Evolutionary conservation across 768 basidiomycete genomes (phyloP), one percentile per base, ranked within the genome.

Genomic region (Austroboletus festivus): DNA sequence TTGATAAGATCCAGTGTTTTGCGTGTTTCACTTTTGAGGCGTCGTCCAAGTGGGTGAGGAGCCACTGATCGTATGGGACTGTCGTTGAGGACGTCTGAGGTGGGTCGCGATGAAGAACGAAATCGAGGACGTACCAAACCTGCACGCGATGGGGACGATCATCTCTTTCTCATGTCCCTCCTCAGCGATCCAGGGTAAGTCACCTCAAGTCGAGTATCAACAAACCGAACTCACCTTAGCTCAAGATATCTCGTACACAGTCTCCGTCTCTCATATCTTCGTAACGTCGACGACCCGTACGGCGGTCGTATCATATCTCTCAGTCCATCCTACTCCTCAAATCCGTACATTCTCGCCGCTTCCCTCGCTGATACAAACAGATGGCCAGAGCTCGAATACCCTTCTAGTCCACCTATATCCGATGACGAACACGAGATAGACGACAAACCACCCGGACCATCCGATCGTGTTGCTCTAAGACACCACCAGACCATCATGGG

Each of bases 401-500:
- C 91, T 0, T 64, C 79, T 13, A 86, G 83, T 54, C 91, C 89
- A 0, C 79, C 83, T 33, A 73, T 86, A 34, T 83, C 83, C 47
- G 85, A 88, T 46, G 82, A 86, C 50, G 89, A 89, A 48, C 68
- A 67, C 9, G 78, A 79, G 44, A 71, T 68, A 11, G 73, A 73
- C 24, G 49, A 52, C 26, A 67, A 15, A 20, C 55, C 10, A 42
- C 51, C 28, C 55, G 50, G 42, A 48, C 60, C 59, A 62, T 80
- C 74, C 11, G n/a, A n/a, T 12, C 28, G 28, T 28, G 5, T 12
- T 12, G 60, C 78, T 13, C 75, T 96, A 54, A 89, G 86, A 61
- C 86, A 94, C 66, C 88, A 90, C 6, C 83, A 86, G 59, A 96
- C 94, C 3, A 95, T 96, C 60, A 84, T 93, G 77, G 90, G 83